Conservation (phyloP, 208 protist species). For the Crithidia sp. region DNA sequence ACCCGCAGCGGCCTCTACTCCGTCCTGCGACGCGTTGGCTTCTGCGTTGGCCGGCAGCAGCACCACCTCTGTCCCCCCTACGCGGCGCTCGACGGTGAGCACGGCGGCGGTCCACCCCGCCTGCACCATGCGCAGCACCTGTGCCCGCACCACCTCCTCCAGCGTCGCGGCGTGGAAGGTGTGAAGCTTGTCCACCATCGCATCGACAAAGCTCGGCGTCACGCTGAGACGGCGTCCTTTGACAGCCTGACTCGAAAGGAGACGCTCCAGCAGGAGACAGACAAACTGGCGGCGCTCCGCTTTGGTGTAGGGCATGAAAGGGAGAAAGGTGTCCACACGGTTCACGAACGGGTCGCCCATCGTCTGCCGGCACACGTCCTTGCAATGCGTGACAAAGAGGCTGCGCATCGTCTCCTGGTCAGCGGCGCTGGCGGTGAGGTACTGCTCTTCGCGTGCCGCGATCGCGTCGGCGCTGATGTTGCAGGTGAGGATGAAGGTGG, state of each 20-base stretch:
- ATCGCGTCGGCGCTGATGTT: constrained; percentile 76
- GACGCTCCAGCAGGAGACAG: constrained; percentile 62
- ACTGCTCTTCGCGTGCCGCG: constrained; percentile 30
- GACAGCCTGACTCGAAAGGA: constrained; percentile 52
- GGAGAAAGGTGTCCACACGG: constrained; percentile 82
- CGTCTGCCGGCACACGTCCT: constrained; percentile 42
- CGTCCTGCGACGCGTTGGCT: neutral
- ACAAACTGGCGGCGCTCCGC: constrained; percentile 69
- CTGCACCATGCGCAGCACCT: constrained; percentile 58
- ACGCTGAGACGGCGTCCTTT: constrained; percentile 52
- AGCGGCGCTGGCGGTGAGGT: constrained; percentile 39
- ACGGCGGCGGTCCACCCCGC: constrained; percentile 50
- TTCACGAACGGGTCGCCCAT: constrained; percentile 88
- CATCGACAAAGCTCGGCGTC: constrained; percentile 62
- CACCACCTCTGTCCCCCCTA: constrained; percentile 22
- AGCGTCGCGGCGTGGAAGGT: constrained; percentile 82
- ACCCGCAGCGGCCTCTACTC: neutral
- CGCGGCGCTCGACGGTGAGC: constrained; percentile 55
- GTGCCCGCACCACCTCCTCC: constrained; percentile 67
- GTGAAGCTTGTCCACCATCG: constrained; percentile 43
- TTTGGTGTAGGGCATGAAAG: constrained; percentile 80
- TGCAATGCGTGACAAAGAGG: constrained; percentile 54
- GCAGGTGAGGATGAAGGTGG: constrained; percentile 87
- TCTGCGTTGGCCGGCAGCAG: constrained; percentile 16
- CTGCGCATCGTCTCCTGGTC: constrained; percentile 50